Conservation (phyloP, 805 yeast genomes). For the Metschnikowia colocasiae region DNA sequence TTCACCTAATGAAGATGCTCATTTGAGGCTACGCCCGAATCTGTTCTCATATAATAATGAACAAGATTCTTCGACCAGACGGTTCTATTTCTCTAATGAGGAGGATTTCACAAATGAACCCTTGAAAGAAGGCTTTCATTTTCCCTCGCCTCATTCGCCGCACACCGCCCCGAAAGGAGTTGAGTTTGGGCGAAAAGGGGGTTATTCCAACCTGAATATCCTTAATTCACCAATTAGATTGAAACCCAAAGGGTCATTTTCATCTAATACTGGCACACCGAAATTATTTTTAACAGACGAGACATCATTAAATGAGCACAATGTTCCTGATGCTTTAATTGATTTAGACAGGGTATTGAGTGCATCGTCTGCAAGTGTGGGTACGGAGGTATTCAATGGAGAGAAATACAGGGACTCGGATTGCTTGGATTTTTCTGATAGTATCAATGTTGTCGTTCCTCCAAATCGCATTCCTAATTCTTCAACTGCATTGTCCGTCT, state of each 20-base stretch:
- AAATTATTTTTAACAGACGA: slow-evolving; percentile 31
- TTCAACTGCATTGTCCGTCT: not conserved
- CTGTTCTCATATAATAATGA: slow-evolving; percentile 8
- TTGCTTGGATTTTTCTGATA: not conserved
- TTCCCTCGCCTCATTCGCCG: slow-evolving; percentile 22
- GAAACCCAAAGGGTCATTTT: slow-evolving; percentile 22
- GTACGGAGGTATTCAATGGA: slow-evolving; percentile 11
- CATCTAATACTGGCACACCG: slow-evolving; percentile 19
- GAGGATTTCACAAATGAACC: slow-evolving; percentile 32
- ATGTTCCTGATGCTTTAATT: slow-evolving; percentile 52
- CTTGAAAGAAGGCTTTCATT: slow-evolving; percentile 22
- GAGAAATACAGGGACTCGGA: slow-evolving; percentile 7
- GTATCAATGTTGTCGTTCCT: not conserved
- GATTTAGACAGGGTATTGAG: slow-evolving; percentile 52
- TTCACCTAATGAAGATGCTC: not conserved
- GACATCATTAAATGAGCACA: slow-evolving; percentile 24
- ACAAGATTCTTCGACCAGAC: slow-evolving; percentile 22
- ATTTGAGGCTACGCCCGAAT: slow-evolving; percentile 12
- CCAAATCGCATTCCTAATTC: not conserved
- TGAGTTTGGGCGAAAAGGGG: not conserved
- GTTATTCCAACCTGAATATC: slow-evolving; percentile 5
- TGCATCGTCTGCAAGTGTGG: slow-evolving; percentile 22
- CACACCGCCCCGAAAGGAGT: slow-evolving; percentile 5
- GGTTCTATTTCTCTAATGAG: slow-evolving; percentile 32
- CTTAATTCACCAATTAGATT: slow-evolving; percentile 35